Conservation (phyloP, 129 eudicot genomes). For the Apium graveolens region DNA sequence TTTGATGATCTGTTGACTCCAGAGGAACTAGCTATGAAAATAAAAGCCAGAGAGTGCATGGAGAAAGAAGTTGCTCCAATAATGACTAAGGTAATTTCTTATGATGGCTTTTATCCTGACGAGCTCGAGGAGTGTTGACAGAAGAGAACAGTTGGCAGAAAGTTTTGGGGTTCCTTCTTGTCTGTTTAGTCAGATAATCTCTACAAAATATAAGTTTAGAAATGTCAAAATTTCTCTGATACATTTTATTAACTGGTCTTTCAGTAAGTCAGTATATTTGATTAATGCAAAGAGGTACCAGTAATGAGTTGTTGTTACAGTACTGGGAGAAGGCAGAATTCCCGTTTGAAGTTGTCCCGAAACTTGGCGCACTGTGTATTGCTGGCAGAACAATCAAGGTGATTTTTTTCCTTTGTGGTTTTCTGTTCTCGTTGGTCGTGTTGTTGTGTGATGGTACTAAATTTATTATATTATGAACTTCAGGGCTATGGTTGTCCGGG, state of each 20-base stretch:
- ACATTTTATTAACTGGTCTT: neutral
- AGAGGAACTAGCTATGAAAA: conserved; percentile 58
- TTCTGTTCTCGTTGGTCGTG: neutral
- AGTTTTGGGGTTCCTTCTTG: neutral
- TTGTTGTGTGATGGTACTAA: neutral
- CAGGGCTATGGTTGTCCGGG: conserved; percentile 97
- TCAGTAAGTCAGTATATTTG: neutral
- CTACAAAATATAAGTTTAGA: neutral
- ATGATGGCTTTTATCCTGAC: neutral
- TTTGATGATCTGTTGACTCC: conserved; percentile 71
- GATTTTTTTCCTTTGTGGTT: neutral
- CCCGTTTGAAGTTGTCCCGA: conserved; percentile 84
- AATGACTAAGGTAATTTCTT: conserved; percentile 65
- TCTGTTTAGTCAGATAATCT: neutral
- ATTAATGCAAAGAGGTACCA: conserved; percentile 16
- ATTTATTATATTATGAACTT: conserved; percentile 6
- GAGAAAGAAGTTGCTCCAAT: conserved; percentile 91
- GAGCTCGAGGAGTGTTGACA: neutral
- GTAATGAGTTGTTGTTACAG: conserved; percentile 36
- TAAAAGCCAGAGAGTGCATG: conserved; percentile 68
- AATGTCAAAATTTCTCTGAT: neutral
- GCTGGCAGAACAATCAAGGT: conserved; percentile 98
- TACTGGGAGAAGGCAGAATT: conserved; percentile 99
- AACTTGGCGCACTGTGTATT: conserved; percentile 63
- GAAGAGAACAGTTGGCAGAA: neutral